phyloP scores from a whole-genome alignment of 2,329 filamentous ascomycete species.

The Trichoderma hamatum region DNA sequence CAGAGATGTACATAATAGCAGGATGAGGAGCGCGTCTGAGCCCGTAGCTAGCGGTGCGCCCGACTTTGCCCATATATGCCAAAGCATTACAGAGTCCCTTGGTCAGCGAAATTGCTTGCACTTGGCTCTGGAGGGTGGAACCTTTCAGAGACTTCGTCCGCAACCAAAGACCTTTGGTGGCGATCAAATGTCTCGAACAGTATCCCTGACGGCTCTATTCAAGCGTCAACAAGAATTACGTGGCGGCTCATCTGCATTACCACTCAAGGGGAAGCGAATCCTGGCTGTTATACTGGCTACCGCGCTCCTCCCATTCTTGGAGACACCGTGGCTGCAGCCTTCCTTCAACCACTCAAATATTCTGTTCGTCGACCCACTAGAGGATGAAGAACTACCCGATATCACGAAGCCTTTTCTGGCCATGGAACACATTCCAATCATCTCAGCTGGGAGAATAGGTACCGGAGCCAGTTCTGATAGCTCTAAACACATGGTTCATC shows the following conservation, averaged over 20 bases:
- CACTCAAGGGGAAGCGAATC: conserved; percentile 10
- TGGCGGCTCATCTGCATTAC: neutral
- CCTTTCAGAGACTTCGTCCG: conserved; percentile 9
- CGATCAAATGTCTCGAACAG: conserved; percentile 8
- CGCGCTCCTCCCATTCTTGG: conserved; percentile 9
- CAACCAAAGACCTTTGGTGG: conserved; percentile 16
- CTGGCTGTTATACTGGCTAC: conserved; percentile 5
- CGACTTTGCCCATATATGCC: conserved; percentile 13
- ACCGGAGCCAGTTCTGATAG: neutral
- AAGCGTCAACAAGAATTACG: conserved; percentile 8
- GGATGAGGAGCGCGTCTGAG: conserved; percentile 16
- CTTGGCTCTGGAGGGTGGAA: conserved; percentile 11
- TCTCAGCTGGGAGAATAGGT: neutral
- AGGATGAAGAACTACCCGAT: conserved; percentile 7
- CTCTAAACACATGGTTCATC: conserved; percentile 4
- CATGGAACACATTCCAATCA: conserved; percentile 13
- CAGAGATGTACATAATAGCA: conserved; percentile 8
- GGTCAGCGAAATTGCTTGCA: conserved; percentile 18
- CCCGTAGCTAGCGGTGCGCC: neutral
- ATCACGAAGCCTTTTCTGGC: conserved; percentile 13
- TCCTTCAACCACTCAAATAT: conserved; percentile 14
- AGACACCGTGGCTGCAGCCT: conserved; percentile 7
- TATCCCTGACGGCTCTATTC: conserved; percentile 11
- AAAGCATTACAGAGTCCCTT: conserved; percentile 19
- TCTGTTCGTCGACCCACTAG: neutral